phyloP scores from a whole-genome alignment of 2,329 filamentous ascomycete genomes.

The Verticillium isaacii region DNA sequence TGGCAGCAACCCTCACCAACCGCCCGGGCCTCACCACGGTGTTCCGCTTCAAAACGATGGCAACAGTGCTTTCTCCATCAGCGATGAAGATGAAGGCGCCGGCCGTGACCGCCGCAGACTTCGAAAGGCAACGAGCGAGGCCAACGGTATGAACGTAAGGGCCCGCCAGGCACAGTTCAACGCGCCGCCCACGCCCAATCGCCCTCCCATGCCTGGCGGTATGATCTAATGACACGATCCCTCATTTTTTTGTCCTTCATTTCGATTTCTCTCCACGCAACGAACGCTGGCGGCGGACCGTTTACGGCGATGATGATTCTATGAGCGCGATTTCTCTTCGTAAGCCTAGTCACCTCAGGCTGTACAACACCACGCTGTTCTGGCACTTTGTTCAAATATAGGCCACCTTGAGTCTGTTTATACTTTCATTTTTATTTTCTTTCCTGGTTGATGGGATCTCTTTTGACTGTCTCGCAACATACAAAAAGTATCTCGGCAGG shows the following conservation, averaged over 20 bases:
- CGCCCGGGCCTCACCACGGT: conserved; percentile 15
- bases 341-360: neutral
- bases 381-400: neutral
- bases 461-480: conserved; percentile 4
- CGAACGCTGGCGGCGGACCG: conserved; percentile 2
- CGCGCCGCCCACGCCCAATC: conserved; percentile 20
- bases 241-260: neutral
- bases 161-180: conserved; percentile 19
- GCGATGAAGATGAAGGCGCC: conserved; percentile 29
- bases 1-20: conserved; percentile 24
- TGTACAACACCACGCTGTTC: neutral
- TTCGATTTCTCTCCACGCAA: conserved; percentile 3
- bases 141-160: conserved; percentile 24
- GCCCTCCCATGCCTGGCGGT: conserved; percentile 30
- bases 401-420: neutral
- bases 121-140: conserved; percentile 38
- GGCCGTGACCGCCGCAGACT: conserved; percentile 32
- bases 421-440: conserved; percentile 1
- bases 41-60: conserved; percentile 11
- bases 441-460: neutral
- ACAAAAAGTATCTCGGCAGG: conserved; percentile 1
- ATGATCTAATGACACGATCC: conserved; percentile 33
- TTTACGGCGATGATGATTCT: conserved; percentile 11
- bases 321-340: conserved; percentile 6
- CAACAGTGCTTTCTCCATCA: conserved; percentile 20